Evolutionary conservation across 2,329 filamentous ascomycete species (phyloP).

Genomic region (Rutstroemia sp.): DNA sequence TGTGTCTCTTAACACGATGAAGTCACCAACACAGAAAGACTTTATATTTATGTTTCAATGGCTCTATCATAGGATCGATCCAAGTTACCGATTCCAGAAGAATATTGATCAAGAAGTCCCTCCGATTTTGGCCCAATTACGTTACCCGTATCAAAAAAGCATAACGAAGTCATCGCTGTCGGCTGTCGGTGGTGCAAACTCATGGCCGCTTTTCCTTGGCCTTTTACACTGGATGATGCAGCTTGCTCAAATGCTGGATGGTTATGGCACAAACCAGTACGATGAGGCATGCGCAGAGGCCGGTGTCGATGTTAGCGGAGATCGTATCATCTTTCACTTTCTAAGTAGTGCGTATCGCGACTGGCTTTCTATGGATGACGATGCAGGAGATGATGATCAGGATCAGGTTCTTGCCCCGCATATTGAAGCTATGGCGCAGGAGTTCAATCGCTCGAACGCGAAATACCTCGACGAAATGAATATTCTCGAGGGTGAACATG

Average conservation of each 20-base stretch:
- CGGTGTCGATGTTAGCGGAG: conserved; percentile 79
- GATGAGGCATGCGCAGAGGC: conserved; percentile 85
- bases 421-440: conserved; percentile 76
- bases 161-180: conserved; percentile 96
- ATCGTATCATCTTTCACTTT: conserved; percentile 92
- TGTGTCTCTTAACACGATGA: conserved; percentile 83
- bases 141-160: conserved; percentile 90
- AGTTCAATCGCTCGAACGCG: conserved; percentile 79
- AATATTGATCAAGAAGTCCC: conserved; percentile 94
- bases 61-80: conserved; percentile 93
- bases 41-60: conserved; percentile 98
- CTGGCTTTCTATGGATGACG: conserved; percentile 88
- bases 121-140: conserved; percentile 81
- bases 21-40: conserved; percentile 94
- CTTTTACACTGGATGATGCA: conserved; percentile 99
- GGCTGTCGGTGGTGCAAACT: conserved; percentile 88
- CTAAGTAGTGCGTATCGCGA: conserved; percentile 84
- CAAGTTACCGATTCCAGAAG: conserved; percentile 86
- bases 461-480: conserved; percentile 79
- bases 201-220: conserved; percentile 86
- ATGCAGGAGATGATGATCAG: conserved; percentile 77
- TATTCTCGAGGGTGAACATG: conserved; percentile 79
- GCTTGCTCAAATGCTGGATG: conserved; percentile 85
- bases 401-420: conserved; percentile 75
- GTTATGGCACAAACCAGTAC: conserved; percentile 70